A percentile compares a stretch with the other conserved stretches of the same genome.
Evolutionary conservation across 345 rosid genomes (phyloP).

Genomic region (Camelina sativa): DNA sequence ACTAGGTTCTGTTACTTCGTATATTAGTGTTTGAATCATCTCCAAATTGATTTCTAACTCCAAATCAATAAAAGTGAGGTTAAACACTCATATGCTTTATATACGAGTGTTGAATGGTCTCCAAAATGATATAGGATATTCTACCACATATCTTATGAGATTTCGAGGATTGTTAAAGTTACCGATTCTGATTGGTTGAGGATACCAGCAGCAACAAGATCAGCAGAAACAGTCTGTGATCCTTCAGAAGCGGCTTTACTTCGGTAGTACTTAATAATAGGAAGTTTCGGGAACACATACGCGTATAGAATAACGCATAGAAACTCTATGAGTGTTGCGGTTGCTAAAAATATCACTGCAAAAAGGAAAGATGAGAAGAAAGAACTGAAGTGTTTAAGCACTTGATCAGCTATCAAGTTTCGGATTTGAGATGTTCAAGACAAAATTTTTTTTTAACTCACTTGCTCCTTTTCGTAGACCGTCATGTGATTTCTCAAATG

Average conservation of each 20-base stretch:
- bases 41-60: background rate
- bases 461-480: conserved; percentile 89
- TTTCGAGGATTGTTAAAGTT: background rate
- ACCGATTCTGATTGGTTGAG: conserved; percentile 36
- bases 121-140: background rate
- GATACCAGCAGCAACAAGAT: conserved; percentile 87
- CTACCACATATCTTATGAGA: too few species aligned
- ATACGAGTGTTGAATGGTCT: background rate
- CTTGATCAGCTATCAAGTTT: conserved; percentile 25
- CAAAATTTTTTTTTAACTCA: conserved; percentile 41
- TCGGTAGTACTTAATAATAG: conserved; percentile 75
- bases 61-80: background rate
- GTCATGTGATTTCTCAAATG: conserved; percentile 57
- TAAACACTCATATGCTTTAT: background rate
- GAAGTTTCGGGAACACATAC: conserved; percentile 63
- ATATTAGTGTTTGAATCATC: too few species aligned
- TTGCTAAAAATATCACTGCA: conserved; percentile 73
- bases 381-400: too few species aligned
- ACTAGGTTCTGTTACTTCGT: background rate
- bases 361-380: too few species aligned
- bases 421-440: background rate
- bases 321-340: conserved; percentile 66
- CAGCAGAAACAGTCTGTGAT: conserved; percentile 76
- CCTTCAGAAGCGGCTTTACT: conserved; percentile 84
- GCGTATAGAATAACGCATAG: conserved; percentile 66